Conservation (phyloP, 257 asterid genomes). For the Solanum etuberosum region DNA sequence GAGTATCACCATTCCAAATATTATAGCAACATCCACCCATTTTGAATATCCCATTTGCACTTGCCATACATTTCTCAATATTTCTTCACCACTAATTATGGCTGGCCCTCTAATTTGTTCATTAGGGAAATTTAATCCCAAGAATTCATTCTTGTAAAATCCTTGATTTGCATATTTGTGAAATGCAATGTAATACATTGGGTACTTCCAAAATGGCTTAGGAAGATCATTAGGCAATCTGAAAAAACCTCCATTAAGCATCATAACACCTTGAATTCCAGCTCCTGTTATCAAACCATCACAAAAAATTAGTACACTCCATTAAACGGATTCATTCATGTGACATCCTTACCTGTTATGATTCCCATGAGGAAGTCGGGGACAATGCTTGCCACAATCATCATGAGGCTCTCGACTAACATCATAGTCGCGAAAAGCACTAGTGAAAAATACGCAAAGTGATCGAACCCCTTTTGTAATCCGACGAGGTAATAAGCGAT, state of each 20-base stretch:
- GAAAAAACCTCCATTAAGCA: constrained; percentile 45
- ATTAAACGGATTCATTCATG: no score
- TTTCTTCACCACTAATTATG: constrained; percentile 24
- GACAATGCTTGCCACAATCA: constrained; percentile 43
- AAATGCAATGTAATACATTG: constrained; percentile 39
- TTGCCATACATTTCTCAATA: constrained; percentile 38
- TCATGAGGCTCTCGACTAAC: constrained; percentile 56
- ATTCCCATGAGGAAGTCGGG: constrained; percentile 49
- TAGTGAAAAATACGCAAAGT: constrained; percentile 26
- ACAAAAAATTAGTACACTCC: not conserved
- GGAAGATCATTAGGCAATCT: constrained; percentile 47
- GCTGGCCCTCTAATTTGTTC: constrained; percentile 14
- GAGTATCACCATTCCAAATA: constrained; percentile 35
- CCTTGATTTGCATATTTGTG: constrained; percentile 52
- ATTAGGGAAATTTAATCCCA: constrained; percentile 28
- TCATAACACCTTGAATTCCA: constrained; percentile 49
- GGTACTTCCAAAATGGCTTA: constrained; percentile 41
- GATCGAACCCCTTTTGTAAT: constrained; percentile 33
- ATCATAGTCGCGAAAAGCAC: constrained; percentile 36
- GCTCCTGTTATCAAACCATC: constrained; percentile 12
- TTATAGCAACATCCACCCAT: constrained; percentile 39
- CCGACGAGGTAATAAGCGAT: constrained; percentile 49
- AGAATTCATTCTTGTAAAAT: constrained; percentile 44
- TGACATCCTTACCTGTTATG: constrained; percentile 18
- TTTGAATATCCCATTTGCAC: constrained; percentile 47